Percentiles rank a stretch among this genome's conserved stretches.
Evolutionary conservation across 176 grass and related monocot genomes (phyloP).

Genomic region (Elaeis guineensis): DNA sequence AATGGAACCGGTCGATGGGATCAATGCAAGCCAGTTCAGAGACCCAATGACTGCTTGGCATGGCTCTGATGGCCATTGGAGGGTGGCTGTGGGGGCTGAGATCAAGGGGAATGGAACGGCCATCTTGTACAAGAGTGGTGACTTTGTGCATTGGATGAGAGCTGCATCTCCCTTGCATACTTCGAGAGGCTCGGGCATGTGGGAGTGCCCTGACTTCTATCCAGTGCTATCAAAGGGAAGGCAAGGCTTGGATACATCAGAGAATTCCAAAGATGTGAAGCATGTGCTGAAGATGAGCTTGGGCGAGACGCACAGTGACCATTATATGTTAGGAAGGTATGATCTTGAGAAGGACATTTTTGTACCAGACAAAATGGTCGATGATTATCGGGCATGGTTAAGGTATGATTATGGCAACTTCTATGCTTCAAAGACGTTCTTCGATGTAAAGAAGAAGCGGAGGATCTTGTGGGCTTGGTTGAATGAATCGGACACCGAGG

Average conservation of each 20-base stretch:
- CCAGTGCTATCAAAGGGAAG: no score
- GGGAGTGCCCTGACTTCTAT: no score
- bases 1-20: constrained; percentile 37
- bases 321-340: constrained; percentile 60
- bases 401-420: constrained; percentile 47
- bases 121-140: constrained; percentile 52
- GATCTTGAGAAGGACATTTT: constrained; percentile 40
- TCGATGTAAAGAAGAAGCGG: constrained; percentile 44
- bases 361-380: constrained; percentile 29
- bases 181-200: no score
- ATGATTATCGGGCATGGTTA: constrained; percentile 36
- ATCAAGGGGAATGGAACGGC: constrained; percentile 38
- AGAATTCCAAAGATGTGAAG: constrained; percentile 8
- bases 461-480: constrained; percentile 65
- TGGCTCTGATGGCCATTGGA: constrained; percentile 56
- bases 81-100: constrained; percentile 54
- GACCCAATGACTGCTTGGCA: constrained; percentile 91
- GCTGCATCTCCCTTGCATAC: no score
- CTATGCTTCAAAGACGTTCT: constrained; percentile 49
- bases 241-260: no score
- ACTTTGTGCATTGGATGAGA: constrained; percentile 20
- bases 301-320: constrained; percentile 38
- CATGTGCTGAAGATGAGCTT: constrained; percentile 71
- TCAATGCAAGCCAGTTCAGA: constrained; percentile 50
- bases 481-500: constrained; percentile 52